Evolutionary conservation across 768 basidiomycete species (phyloP).

Genomic region (Termitomyces eurrhizus): DNA sequence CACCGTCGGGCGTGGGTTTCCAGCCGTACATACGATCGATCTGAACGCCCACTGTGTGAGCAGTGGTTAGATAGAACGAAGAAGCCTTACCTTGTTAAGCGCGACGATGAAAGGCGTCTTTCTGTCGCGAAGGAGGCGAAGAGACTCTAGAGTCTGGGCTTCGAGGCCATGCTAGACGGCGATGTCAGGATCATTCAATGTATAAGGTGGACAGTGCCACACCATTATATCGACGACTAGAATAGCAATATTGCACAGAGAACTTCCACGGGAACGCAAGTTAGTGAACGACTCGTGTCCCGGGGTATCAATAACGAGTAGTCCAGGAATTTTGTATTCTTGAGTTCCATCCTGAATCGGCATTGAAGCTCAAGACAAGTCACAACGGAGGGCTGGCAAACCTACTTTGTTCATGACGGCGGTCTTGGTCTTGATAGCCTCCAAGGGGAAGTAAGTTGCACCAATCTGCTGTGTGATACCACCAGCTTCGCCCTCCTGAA

Average conservation of each 20-base stretch:
- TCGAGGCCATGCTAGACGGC: conserved; percentile 85
- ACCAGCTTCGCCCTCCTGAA: conserved; percentile 98
- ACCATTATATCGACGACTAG: conserved; percentile 99
- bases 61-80: neutral
- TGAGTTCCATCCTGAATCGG: conserved; percentile 60
- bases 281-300: conserved; percentile 99
- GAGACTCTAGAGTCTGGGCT: conserved; percentile 95
- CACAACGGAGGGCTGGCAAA: neutral
- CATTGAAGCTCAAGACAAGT: neutral
- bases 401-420: conserved; percentile 83
- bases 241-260: conserved; percentile 97
- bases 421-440: conserved; percentile 92
- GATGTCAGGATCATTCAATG: conserved; percentile 3
- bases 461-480: conserved; percentile 99
- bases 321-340: conserved; percentile 96
- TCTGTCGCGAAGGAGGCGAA: conserved; percentile 84
- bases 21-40: conserved; percentile 98
- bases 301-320: conserved; percentile 95
- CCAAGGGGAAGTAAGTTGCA: conserved; percentile 97
- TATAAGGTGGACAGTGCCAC: conserved; percentile 14
- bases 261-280: conserved; percentile 90
- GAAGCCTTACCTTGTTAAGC: conserved; percentile 75
- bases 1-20: conserved; percentile 86
- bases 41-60: conserved; percentile 33
- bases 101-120: conserved; percentile 99